These are phyloP conservation scores for Zygoascus flipseniorum DNA, from an alignment of 805 yeast genomes.

Conservation along the genomic window DNA sequence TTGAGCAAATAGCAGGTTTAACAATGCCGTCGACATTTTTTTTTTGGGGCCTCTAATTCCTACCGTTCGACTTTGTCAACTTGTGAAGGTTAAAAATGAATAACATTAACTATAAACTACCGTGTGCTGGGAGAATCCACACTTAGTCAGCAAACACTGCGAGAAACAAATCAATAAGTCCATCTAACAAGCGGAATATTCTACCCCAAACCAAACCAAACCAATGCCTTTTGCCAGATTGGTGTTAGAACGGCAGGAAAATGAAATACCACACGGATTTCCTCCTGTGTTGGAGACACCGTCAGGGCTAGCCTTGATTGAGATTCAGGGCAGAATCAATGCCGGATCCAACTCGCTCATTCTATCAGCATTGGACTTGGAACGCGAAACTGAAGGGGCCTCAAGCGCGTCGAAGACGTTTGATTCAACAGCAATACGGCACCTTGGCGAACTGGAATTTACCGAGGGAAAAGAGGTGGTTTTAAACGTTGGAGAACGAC, in stretches of 20 bases:
- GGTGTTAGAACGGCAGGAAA: background rate
- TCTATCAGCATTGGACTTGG: slow-evolving; percentile 11
- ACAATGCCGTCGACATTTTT: slow-evolving; percentile 18
- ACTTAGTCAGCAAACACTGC: background rate
- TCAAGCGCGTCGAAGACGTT: background rate
- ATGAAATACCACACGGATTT: background rate
- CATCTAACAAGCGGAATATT: background rate
- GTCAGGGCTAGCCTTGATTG: slow-evolving; percentile 18
- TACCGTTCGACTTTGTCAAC: too few species aligned
- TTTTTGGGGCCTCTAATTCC: too few species aligned
- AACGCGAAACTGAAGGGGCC: background rate
- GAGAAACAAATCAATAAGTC: background rate
- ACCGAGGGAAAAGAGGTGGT: slow-evolving; percentile 8
- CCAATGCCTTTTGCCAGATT: slow-evolving; percentile 7
- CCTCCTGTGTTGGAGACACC: slow-evolving; percentile 17
- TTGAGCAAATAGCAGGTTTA: slow-evolving; percentile 21
- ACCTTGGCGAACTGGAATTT: slow-evolving; percentile 13
- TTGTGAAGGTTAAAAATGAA: background rate
- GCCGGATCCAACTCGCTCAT: slow-evolving; percentile 16
- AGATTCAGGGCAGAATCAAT: slow-evolving; percentile 19
- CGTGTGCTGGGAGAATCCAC: background rate
- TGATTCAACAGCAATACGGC: background rate
- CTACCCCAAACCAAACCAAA: background rate
- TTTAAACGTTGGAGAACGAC: slow-evolving; percentile 17
- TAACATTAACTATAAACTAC: background rate